Percentiles rank a stretch among this genome's conserved stretches.
phyloP scores from a whole-genome alignment of 208 protist genomes.

The Wallacemonas rigidus region DNA sequence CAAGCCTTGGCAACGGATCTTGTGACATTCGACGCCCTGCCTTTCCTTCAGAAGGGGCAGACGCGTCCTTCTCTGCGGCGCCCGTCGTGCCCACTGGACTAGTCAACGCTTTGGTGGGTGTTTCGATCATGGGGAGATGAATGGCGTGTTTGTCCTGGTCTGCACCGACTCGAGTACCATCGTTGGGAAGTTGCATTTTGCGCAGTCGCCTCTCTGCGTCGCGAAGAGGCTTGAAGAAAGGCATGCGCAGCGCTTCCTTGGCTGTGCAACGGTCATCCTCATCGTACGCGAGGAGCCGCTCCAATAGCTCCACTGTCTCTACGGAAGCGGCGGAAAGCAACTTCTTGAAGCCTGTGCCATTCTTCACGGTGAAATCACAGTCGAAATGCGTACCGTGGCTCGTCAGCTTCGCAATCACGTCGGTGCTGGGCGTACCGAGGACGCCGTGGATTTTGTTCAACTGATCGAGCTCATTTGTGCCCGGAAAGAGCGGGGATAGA shows the following conservation, averaged over 20 bases:
- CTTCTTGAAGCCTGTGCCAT: conserved; percentile 61
- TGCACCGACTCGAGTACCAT: neutral
- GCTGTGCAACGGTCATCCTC: conserved; percentile 89
- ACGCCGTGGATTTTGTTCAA: conserved; percentile 91
- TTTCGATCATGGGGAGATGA: conserved; percentile 10
- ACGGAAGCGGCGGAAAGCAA: conserved; percentile 66
- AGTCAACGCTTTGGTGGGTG: neutral
- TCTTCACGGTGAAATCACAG: conserved; percentile 69
- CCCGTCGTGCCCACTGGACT: neutral
- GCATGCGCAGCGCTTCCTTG: conserved; percentile 89
- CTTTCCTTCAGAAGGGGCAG: neutral
- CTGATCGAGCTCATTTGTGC: conserved; percentile 82
- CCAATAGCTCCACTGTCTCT: conserved; percentile 87
- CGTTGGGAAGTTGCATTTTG: neutral
- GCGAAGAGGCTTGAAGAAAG: conserved; percentile 83
- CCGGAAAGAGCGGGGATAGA: conserved; percentile 84
- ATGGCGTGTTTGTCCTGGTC: neutral
- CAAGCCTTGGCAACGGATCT: conserved; percentile 2
- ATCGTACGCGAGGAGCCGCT: conserved; percentile 86
- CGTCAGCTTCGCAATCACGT: conserved; percentile 72
- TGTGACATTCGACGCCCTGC: neutral
- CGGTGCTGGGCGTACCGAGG: conserved; percentile 85
- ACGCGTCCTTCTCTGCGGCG: neutral
- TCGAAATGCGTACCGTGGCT: conserved; percentile 64
- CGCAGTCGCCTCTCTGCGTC: conserved; percentile 42